These are phyloP conservation scores for Xylaria sp. DNA, from an alignment of 2,329 filamentous ascomycete genomes.

Conservation along the genomic window DNA sequence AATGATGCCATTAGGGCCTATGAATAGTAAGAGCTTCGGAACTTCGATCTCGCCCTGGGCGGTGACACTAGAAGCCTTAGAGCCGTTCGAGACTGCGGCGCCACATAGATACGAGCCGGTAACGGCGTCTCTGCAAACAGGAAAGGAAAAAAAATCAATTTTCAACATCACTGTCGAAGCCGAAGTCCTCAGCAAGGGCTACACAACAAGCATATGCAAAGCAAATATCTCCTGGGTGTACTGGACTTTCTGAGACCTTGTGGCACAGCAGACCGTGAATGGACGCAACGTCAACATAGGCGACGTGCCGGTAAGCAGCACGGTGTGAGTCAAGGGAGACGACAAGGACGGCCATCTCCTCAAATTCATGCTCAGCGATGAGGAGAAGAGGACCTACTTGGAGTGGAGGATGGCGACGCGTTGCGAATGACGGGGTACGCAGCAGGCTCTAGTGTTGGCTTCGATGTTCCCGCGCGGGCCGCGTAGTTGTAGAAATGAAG, in stretches of 20 bases:
- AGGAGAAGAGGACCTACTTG: conserved; percentile 44
- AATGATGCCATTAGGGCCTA: conserved; percentile 65
- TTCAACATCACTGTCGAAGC: conserved; percentile 41
- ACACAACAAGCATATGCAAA: conserved; percentile 38
- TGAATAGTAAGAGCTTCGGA: conserved; percentile 65
- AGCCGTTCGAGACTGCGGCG: conserved; percentile 58
- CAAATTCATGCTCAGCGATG: conserved; percentile 42
- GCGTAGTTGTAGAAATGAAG: too few species aligned
- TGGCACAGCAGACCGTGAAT: conserved; percentile 46
- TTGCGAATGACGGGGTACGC: conserved; percentile 45
- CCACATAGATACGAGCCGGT: conserved; percentile 33
- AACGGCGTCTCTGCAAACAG: conserved; percentile 43
- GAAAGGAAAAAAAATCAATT: conserved; percentile 42
- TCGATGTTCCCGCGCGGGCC: too few species aligned
- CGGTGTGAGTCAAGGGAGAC: conserved; percentile 45
- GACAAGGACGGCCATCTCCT: conserved; percentile 48
- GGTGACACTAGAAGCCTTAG: conserved; percentile 64
- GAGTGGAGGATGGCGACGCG: conserved; percentile 49
- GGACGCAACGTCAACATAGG: conserved; percentile 47
- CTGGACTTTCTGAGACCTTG: conserved; percentile 47
- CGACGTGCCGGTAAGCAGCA: conserved; percentile 51
- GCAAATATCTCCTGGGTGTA: conserved; percentile 43
- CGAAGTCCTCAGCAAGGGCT: conserved; percentile 22
- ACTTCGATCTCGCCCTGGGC: conserved; percentile 68
- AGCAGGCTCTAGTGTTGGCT: conserved; percentile 50